These are phyloP conservation scores for Climacium dendroides DNA, from an alignment of 225 moss, liverwort and hornwort genomes.

Conservation along the genomic window DNA sequence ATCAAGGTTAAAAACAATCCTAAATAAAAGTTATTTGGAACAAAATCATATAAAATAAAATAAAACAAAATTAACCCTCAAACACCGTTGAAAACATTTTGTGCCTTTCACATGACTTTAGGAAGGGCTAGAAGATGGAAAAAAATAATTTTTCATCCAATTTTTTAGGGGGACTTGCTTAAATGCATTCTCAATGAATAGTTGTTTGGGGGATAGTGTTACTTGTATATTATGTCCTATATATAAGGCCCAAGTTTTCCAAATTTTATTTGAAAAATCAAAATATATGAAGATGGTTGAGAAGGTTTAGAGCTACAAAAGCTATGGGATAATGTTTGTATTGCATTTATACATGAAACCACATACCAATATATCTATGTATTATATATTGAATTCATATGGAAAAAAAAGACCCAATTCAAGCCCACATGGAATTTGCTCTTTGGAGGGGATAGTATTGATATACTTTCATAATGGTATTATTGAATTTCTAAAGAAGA, in stretches of 20 bases:
- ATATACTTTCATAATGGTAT: neutral
- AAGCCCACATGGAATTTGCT: no score
- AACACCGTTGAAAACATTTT: accelerated
- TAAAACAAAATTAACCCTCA: neutral
- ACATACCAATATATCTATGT: neutral
- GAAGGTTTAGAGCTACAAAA: accelerated
- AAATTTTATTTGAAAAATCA: accelerated
- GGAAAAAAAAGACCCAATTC: no score
- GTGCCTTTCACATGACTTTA: neutral
- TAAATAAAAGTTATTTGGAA: neutral
- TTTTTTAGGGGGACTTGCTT: neutral
- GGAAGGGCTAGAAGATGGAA: neutral
- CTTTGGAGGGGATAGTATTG: no score
- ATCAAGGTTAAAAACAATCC: neutral
- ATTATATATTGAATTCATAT: no score
- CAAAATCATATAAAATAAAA: neutral
- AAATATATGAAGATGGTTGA: neutral
- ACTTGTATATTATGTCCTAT: neutral
- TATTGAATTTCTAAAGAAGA: neutral
- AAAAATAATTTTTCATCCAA: neutral
- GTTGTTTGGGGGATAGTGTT: neutral
- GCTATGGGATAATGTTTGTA: no score
- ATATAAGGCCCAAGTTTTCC: no score
- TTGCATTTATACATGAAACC: neutral
- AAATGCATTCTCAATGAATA: neutral